These are phyloP conservation scores for Amauroascus verrucosus DNA, from an alignment of 2,329 filamentous ascomycete species.

Conservation along the genomic window DNA sequence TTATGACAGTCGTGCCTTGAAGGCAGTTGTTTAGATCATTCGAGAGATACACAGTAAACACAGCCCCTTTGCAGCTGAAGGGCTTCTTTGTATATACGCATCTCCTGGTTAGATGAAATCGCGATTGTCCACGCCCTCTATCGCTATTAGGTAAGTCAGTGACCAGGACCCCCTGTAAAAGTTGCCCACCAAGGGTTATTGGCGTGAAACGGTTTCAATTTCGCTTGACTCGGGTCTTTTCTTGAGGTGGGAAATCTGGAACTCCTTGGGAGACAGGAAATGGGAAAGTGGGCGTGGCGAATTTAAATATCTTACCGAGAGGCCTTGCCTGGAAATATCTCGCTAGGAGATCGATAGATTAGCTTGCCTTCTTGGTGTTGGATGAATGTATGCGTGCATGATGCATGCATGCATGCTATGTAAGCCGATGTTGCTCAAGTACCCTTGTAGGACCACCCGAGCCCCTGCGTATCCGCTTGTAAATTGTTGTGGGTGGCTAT, in stretches of 20 bases:
- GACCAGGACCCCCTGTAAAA: background rate
- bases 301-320: background rate
- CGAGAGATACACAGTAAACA: too few species aligned
- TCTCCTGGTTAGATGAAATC: background rate
- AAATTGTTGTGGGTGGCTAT: background rate
- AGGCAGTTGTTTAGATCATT: too few species aligned
- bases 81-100: background rate
- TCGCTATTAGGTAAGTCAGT: background rate
- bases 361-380: background rate
- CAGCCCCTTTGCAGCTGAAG: too few species aligned
- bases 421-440: background rate
- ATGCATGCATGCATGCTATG: background rate
- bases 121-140: background rate
- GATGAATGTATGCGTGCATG: background rate
- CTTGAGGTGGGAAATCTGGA: background rate
- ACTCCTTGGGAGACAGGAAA: background rate
- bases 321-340: background rate
- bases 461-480: background rate
- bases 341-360: background rate
- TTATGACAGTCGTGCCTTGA: too few species aligned
- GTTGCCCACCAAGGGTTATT: background rate
- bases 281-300: background rate
- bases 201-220: conserved; percentile 10
- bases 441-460: background rate
- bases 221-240: background rate